These are phyloP conservation scores for Fragilaria crotonensis DNA, from an alignment of 108 stramenopile species.

Conservation along the genomic window DNA sequence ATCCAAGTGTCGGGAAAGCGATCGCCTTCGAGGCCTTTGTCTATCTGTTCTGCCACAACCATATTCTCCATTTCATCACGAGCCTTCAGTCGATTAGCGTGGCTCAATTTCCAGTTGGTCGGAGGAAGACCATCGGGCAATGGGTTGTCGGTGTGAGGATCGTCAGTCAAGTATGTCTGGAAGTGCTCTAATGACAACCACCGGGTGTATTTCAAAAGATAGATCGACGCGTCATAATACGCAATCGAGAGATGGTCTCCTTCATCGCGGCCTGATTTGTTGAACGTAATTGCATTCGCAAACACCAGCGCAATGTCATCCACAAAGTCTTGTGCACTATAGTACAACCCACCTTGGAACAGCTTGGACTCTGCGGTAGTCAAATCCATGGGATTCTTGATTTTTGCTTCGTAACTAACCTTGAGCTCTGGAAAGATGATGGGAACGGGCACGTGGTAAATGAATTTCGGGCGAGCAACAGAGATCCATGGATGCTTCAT, in stretches of 20 bases:
- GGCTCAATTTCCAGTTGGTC: conserved; percentile 64
- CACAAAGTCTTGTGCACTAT: conserved; percentile 61
- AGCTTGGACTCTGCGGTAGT: conserved; percentile 81
- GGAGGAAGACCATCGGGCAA: conserved; percentile 30
- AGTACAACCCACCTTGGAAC: conserved; percentile 25
- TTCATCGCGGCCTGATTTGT: conserved; percentile 69
- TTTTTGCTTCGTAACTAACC: conserved; percentile 58
- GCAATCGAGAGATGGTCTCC: conserved; percentile 81
- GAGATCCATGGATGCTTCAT: conserved; percentile 78
- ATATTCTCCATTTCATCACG: conserved; percentile 76
- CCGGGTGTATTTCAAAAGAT: conserved; percentile 69
- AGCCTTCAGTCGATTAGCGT: conserved; percentile 52
- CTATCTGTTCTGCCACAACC: conserved; percentile 63
- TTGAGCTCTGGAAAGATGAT: conserved; percentile 66
- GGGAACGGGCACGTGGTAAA: conserved; percentile 81
- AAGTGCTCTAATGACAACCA: conserved; percentile 79
- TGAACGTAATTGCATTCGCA: conserved; percentile 76
- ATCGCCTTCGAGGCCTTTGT: conserved; percentile 64
- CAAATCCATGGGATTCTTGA: conserved; percentile 81
- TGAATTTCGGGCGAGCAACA: conserved; percentile 53
- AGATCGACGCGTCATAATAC: conserved; percentile 81
- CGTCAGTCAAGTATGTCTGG: conserved; percentile 38
- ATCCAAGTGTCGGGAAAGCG: conserved; percentile 54
- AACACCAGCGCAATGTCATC: conserved; percentile 75
- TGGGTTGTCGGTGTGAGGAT: conserved; percentile 31